A percentile compares a stretch with the other conserved stretches of the same genome.
phyloP scores from a whole-genome alignment of 2,329 filamentous ascomycete species.

The Aureobasidium uvarum region DNA sequence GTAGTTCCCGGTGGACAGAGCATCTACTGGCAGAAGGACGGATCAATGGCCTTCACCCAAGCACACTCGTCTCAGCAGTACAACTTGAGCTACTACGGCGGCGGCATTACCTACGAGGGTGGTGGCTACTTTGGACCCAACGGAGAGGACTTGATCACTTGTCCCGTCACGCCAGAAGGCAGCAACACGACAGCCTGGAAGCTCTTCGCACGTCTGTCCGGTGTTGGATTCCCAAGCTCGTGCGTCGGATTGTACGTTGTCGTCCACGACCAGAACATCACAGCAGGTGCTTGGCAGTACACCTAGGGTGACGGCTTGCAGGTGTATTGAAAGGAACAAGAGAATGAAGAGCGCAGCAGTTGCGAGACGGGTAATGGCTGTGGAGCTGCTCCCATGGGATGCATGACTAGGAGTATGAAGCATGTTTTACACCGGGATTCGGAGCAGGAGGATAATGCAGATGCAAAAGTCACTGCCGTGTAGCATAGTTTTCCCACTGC shows the following conservation, averaged over 20 bases:
- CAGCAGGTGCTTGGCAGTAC: slow-evolving; percentile 31
- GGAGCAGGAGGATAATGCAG: background rate
- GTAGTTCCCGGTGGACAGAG: slow-evolving; percentile 32
- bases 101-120: slow-evolving; percentile 28
- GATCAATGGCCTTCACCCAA: slow-evolving; percentile 31
- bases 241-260: slow-evolving; percentile 27
- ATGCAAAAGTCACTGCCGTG: background rate
- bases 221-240: slow-evolving; percentile 21
- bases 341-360: background rate
- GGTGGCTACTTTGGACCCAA: slow-evolving; percentile 30
- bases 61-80: slow-evolving; percentile 29
- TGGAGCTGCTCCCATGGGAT: background rate
- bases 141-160: slow-evolving; percentile 30
- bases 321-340: background rate
- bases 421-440: background rate
- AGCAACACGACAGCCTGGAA: slow-evolving; percentile 27
- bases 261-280: slow-evolving; percentile 21
- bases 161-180: slow-evolving; percentile 26
- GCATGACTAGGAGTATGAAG: background rate
- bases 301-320: slow-evolving; percentile 6
- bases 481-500: slow-evolving; percentile 14
- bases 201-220: slow-evolving; percentile 28
- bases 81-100: slow-evolving; percentile 25
- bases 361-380: background rate
- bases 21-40: slow-evolving; percentile 30